Base-by-base conservation (phyloP, 129 eudicot species). In the Pulicaria dysenterica region DNA sequence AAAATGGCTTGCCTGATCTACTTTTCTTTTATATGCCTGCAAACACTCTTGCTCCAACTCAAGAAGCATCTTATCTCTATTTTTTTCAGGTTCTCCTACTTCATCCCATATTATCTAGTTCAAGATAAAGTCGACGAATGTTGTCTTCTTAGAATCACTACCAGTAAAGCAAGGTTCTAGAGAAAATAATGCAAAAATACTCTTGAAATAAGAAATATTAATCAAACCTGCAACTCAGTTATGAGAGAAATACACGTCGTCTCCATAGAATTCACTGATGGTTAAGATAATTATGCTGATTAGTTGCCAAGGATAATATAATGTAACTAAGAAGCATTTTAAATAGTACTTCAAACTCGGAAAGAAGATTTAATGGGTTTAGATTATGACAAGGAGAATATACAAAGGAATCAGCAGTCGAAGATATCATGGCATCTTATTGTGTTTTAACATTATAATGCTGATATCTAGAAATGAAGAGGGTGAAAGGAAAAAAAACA, bases 21-120 rank as follows among this genome's bases (percentile, higher is more conserved):
- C 95, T 77, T 78, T 85, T 79, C 78, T 85, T 76, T 82, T 75
- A 58, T 91, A 91, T 41, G 81, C 87, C 60, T 83, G 86, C 71
- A 91, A 41, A 80, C 97, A 91, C 80, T 91, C 86, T 81, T 80
- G 85, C 78, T 91, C 91, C 54, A 89, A 74, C 60, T 89, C 84
- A 45, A 77, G 83, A 75, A 89, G 92, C 85, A 80, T 84, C 75
- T 84, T 86, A 70, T 86, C 96, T 77, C 90, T 86, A 59, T 86
- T 88, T 41, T 51, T 48, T 43, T 84, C 96, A 68, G 79, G 72
- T 75, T 86, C 92, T 64, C 96, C 96, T 62, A 86, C 85, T 75
- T 86, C 96, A 79, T 89, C 86, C 96, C 90, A 86, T 71, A 89
- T 86, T 80, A 79, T 72, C 92, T 85, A 58, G n/a, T 78, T 56